Conservation (phyloP, 2,329 filamentous ascomycete species). For the Bipolaris sorokiniana region DNA sequence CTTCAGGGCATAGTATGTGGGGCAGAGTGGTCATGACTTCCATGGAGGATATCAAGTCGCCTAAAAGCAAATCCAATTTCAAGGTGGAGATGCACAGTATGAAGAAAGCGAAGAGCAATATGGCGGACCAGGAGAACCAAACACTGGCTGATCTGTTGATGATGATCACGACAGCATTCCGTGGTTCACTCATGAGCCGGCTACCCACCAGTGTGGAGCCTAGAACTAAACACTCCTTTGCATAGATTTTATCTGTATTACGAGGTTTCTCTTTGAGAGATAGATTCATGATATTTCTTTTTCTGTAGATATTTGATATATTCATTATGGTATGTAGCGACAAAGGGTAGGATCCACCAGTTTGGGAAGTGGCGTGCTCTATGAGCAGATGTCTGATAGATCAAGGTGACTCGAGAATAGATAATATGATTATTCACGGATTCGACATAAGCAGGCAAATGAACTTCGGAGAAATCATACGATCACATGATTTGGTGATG, state of each 20-base stretch:
- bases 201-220: slow-evolving; percentile 12
- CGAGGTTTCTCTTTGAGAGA: neutral
- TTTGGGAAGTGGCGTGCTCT: neutral
- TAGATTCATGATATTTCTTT: neutral
- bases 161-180: slow-evolving; percentile 40
- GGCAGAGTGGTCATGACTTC: slow-evolving; percentile 51
- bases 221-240: slow-evolving; percentile 14
- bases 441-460: no score
- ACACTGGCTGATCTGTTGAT: slow-evolving; percentile 50
- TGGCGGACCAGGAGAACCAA: slow-evolving; percentile 49
- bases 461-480: neutral
- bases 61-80: slow-evolving; percentile 28
- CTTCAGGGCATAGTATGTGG: slow-evolving; percentile 30
- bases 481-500: neutral
- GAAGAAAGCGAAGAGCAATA: slow-evolving; percentile 37
- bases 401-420: neutral
- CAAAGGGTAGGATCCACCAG: neutral
- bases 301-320: neutral
- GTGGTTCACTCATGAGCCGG: slow-evolving; percentile 30
- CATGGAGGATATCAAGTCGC: slow-evolving; percentile 43
- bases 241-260: neutral
- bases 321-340: neutral
- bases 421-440: neutral
- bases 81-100: slow-evolving; percentile 42
- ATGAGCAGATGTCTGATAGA: neutral